Base-by-base conservation (phyloP, 1,284 basidiomycete genomes). In the Xerocomus nothofagi region DNA sequence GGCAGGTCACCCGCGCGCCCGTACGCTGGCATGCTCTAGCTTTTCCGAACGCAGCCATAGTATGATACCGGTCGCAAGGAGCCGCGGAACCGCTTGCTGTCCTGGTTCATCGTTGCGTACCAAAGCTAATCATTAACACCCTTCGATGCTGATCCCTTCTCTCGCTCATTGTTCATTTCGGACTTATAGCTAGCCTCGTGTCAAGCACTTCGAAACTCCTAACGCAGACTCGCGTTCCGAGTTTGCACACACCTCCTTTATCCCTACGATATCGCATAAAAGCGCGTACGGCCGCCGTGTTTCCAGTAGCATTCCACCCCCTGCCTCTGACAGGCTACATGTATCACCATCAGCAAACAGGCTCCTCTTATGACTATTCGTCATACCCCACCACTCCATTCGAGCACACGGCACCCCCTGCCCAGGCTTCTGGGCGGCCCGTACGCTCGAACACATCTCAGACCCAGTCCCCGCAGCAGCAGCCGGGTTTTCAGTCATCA, bases 311-410 rank as follows among this genome's bases (percentile, higher is more conserved):
- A 49, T 40, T 38, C 48, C 50, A 44, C 38, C 49, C 54, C 53
- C 6, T 44, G 27, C 54, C 48, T 48, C 43, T n/a, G 31, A 52
- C 49, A 56, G 57, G 38, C 54, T 59, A 54, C 57, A 71, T 81
- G 64, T 84, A 86, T 64, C 73, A 75, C 42, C 71, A 73, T 51
- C 70, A 72, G 52, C 66, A 73, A 55, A 67, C 71, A 50, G 65
- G 70, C 57, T 64, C 67, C 51, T 68, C 64, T 33, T 84, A 86
- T 64, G 76, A 78, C 53, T 81, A 81, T 58, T 49, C 74, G 31
- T 60, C 71, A 32, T 80, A 78, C 55, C 67, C 73, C 8, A 59
- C 69, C 17, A 58, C 71, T 11, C 59, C 72, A n/a, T 77, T 72
- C 54, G 72, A 74, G 39, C 55, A 67, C 56, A 43, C 61, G 47